Evolutionary conservation across 768 basidiomycete species (phyloP).

Genomic region (Lactifluus hygrophoroides): DNA sequence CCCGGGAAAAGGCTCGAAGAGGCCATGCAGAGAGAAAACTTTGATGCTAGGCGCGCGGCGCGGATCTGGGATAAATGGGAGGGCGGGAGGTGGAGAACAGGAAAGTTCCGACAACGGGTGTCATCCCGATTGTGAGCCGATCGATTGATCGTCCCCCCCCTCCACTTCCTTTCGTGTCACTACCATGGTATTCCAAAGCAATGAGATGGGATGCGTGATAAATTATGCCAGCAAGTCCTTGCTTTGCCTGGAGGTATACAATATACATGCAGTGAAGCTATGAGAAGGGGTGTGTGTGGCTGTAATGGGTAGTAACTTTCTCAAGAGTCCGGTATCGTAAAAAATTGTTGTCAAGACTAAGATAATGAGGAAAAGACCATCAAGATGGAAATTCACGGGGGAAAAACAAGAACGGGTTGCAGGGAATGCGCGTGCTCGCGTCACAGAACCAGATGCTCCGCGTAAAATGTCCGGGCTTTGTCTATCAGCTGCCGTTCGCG

Average conservation of each 20-base stretch:
- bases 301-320: too few species aligned
- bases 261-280: neutral
- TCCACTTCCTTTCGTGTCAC: neutral
- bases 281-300: neutral
- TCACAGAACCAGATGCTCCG: conserved; percentile 27
- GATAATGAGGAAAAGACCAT: neutral
- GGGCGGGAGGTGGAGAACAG: conserved; percentile 2
- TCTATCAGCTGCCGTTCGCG: conserved; percentile 28
- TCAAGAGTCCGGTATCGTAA: conserved; percentile 2
- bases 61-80: conserved; percentile 17
- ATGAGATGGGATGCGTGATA: neutral
- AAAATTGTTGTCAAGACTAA: neutral
- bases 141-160: neutral
- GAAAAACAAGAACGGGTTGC: too few species aligned
- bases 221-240: neutral
- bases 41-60: conserved; percentile 22
- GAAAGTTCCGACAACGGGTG: neutral
- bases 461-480: conserved; percentile 29
- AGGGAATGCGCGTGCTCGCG: neutral
- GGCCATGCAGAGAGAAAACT: conserved; percentile 22
- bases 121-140: conserved; percentile 5
- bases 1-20: conserved; percentile 22
- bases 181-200: neutral
- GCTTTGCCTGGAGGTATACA: neutral
- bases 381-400: neutral